phyloP scores from a whole-genome alignment of 495 filamentous ascomycete species.

The Cladorrhinum samala region DNA sequence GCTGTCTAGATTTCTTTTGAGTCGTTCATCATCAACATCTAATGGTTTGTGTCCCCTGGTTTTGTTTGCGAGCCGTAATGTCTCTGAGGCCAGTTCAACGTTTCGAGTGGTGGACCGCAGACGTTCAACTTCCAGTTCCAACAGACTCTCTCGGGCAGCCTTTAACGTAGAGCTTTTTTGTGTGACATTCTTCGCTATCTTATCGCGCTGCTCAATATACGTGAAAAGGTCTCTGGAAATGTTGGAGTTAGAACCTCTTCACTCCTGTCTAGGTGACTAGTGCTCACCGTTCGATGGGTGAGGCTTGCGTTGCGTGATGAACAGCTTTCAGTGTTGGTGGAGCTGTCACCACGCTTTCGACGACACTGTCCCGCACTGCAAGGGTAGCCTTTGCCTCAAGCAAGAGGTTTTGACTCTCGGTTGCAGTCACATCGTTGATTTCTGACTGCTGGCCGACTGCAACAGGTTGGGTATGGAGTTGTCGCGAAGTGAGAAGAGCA shows the following conservation, averaged over 20 bases:
- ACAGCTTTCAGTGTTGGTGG: constrained; percentile 73
- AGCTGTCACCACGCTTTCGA: constrained; percentile 58
- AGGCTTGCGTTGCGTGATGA: constrained; percentile 60
- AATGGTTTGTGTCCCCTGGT: constrained; percentile 46
- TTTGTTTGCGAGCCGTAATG: constrained; percentile 56
- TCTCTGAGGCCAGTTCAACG: constrained; percentile 50
- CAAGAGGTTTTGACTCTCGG: constrained; percentile 54
- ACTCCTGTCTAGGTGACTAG: background rate
- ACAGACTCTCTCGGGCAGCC: constrained; percentile 42
- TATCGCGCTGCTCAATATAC: constrained; percentile 60
- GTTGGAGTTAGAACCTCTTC: background rate
- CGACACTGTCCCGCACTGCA: constrained; percentile 58
- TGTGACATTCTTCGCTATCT: constrained; percentile 53
- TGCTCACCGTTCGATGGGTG: constrained; percentile 60
- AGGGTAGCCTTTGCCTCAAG: constrained; percentile 64
- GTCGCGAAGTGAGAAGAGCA: constrained; percentile 54
- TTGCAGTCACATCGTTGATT: constrained; percentile 27
- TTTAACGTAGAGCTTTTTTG: constrained; percentile 48
- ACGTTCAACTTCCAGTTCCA: constrained; percentile 50
- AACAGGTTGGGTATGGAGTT: constrained; percentile 7
- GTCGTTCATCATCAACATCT: constrained; percentile 42
- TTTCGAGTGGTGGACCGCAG: constrained; percentile 52
- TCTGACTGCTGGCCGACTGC: constrained; percentile 20
- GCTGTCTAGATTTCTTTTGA: constrained; percentile 45
- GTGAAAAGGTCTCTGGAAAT: constrained; percentile 56